Conservation (phyloP, 2,329 filamentous ascomycete genomes). For the Plenodomus biglobosus region DNA sequence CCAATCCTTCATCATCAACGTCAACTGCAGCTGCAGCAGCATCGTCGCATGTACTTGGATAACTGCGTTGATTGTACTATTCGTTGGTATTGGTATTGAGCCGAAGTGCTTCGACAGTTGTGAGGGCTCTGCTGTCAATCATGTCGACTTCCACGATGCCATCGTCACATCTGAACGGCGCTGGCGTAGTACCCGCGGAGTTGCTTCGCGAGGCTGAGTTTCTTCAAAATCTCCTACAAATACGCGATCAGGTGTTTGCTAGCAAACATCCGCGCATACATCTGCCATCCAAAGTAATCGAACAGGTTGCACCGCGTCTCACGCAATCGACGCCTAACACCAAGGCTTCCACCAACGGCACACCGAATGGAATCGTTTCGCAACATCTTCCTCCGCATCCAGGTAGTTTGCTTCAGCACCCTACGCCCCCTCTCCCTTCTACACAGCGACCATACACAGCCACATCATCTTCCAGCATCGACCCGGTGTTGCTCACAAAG, state of each 20-base stretch:
- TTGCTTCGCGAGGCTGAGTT: constrained; percentile 50
- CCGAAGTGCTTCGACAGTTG: constrained; percentile 19
- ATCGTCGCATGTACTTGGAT: constrained; percentile 32
- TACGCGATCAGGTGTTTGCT: constrained; percentile 78
- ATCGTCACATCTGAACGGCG: constrained; percentile 37
- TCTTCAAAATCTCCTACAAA: constrained; percentile 76
- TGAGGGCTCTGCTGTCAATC: constrained; percentile 21
- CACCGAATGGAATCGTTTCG: constrained; percentile 27
- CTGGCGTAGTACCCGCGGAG: constrained; percentile 41
- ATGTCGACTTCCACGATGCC: constrained; percentile 37
- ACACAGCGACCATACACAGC: constrained; percentile 39
- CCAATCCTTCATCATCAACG: constrained; percentile 27
- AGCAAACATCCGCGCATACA: constrained; percentile 69
- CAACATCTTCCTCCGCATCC: constrained; percentile 34
- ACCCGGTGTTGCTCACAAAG: constrained; percentile 83
- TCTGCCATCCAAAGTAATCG: constrained; percentile 57
- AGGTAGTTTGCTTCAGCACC: constrained; percentile 30
- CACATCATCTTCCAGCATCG: constrained; percentile 66
- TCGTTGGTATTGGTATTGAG: constrained; percentile 22
- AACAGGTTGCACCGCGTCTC: constrained; percentile 44
- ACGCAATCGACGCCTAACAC: constrained; percentile 25
- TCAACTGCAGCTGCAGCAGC: constrained; percentile 23
- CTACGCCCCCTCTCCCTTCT: constrained; percentile 25
- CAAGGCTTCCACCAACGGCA: constrained; percentile 37
- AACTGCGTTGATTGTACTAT: constrained; percentile 14